Conservation (phyloP, 1,284 basidiomycete genomes). For the Golubevia pallescens region DNA sequence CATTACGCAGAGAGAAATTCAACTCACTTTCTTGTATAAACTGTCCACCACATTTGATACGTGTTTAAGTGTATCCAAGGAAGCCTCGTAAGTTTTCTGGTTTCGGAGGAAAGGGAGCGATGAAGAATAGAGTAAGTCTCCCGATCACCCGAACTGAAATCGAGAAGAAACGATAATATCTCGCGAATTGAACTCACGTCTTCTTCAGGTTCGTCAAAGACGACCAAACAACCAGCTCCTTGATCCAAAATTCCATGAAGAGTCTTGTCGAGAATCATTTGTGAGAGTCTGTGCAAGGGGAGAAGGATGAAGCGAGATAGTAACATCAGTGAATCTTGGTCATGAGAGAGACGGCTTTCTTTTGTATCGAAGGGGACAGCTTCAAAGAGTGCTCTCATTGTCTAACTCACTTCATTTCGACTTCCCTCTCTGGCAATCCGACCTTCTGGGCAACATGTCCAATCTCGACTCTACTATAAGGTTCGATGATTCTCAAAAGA, state of each 20-base stretch:
- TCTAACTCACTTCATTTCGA: conserved; percentile 46
- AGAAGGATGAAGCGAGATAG: background rate
- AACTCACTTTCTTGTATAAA: conserved; percentile 49
- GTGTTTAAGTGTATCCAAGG: conserved; percentile 56
- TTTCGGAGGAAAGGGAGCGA: background rate
- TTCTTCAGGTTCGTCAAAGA: conserved; percentile 82
- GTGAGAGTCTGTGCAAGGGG: conserved; percentile 26
- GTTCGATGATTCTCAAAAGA: conserved; percentile 58
- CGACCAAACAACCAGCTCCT: conserved; percentile 68
- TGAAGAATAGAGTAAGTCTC: too few species aligned
- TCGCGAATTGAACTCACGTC: conserved; percentile 67
- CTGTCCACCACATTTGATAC: conserved; percentile 58
- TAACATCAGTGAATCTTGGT: background rate
- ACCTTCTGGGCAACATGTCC: conserved; percentile 54
- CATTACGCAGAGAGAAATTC: too few species aligned
- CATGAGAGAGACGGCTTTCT: background rate
- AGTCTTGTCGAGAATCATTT: conserved; percentile 61
- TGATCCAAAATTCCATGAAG: conserved; percentile 60
- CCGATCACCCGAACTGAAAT: too few species aligned
- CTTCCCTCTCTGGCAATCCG: conserved; percentile 54
- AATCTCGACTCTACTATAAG: conserved; percentile 59
- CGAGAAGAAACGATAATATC: too few species aligned
- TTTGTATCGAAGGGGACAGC: conserved; percentile 1
- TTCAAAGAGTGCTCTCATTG: background rate
- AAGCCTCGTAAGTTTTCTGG: conserved; percentile 50